Evolutionary conservation across 2,329 filamentous ascomycete species (phyloP).

Genomic region (Fusarium guadeloupense): DNA sequence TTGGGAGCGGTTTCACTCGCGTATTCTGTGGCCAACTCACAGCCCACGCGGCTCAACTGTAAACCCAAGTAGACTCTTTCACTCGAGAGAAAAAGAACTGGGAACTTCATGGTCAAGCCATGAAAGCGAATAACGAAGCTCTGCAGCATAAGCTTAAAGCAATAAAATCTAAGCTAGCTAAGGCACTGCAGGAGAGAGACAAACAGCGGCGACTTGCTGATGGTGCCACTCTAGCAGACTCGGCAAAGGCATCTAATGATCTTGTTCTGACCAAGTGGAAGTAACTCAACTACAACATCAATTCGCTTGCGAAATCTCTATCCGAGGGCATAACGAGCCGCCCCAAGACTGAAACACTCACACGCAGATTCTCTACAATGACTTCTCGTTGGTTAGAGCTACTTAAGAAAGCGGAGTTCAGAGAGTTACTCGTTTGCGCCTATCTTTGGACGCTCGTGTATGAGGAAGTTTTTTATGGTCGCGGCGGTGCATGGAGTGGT

Average conservation of each 20-base stretch:
- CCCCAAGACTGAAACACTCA: fast-evolving
- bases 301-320: not conserved
- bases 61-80: not conserved
- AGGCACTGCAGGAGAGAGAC: not conserved
- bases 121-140: not conserved
- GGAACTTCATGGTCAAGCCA: not conserved
- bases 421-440: not conserved
- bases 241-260: not conserved
- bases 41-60: not conserved
- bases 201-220: not conserved
- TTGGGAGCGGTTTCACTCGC: not conserved
- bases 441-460: not conserved
- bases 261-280: conserved; percentile 4
- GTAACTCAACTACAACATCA: conserved; percentile 5
- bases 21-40: not conserved
- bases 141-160: not conserved
- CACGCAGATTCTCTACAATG: not conserved
- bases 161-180: not conserved
- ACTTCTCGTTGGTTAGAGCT: not conserved
- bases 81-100: not conserved
- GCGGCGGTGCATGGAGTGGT: not conserved
- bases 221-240: not conserved
- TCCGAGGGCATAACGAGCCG: not conserved
- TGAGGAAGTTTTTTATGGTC: not conserved
- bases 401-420: not conserved